Conservation (phyloP, 1,139 yeast species). For the Torulaspora pretoriensis region DNA sequence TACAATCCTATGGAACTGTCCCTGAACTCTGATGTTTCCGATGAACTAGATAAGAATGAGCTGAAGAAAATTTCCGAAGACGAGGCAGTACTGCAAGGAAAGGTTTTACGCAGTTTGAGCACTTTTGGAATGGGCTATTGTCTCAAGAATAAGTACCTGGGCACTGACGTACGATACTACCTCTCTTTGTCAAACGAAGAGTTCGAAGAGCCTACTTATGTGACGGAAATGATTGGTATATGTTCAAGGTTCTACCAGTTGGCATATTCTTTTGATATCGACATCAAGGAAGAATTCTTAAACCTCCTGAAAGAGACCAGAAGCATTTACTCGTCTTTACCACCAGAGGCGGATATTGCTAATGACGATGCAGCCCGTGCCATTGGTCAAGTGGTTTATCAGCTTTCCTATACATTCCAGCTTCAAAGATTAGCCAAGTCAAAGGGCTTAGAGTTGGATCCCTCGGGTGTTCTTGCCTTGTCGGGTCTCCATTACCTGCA, state of each 20-base stretch:
- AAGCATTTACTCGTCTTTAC: constrained; percentile 28
- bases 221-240: constrained; percentile 32
- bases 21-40: constrained; percentile 10
- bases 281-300: constrained; percentile 43
- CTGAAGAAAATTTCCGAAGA: constrained; percentile 40
- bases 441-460: constrained; percentile 33
- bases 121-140: constrained; percentile 46
- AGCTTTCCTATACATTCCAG: constrained; percentile 38
- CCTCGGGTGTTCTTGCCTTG: constrained; percentile 35
- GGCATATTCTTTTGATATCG: constrained; percentile 46
- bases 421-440: constrained; percentile 28
- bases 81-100: constrained; percentile 48
- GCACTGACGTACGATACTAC: constrained; percentile 21
- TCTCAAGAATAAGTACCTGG: constrained; percentile 30
- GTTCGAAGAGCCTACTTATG: constrained; percentile 7
- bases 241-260: constrained; percentile 24
- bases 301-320: constrained; percentile 29
- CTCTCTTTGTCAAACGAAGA: constrained; percentile 11
- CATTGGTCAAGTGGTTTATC: constrained; percentile 38
- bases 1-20: constrained; percentile 49
- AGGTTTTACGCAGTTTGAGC: constrained; percentile 42
- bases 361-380: constrained; percentile 31
- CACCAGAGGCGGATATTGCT: constrained; percentile 31
- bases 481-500: constrained; percentile 32
- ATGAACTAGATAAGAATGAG: constrained; percentile 40